phyloP scores from a whole-genome alignment of 2,329 filamentous ascomycete genomes.

The Alternaria arbusti region DNA sequence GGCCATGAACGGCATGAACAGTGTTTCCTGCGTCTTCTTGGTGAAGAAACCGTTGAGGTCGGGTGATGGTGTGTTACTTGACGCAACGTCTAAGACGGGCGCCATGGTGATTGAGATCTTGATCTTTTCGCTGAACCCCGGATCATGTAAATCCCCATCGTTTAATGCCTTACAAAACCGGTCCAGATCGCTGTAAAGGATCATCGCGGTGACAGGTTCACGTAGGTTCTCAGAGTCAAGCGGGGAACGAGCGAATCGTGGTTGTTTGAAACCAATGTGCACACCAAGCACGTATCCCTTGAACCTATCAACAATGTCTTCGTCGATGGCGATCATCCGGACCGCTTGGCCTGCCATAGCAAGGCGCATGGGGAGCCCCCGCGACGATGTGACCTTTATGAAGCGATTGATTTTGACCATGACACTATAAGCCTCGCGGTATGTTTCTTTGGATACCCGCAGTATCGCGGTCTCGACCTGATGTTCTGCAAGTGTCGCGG shows the following conservation, averaged over 20 bases:
- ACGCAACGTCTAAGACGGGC: neutral
- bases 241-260: neutral
- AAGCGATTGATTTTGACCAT: slow-evolving; percentile 28
- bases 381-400: slow-evolving; percentile 9
- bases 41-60: slow-evolving; percentile 21
- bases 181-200: slow-evolving; percentile 19
- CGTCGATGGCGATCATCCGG: slow-evolving; percentile 10
- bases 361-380: slow-evolving; percentile 6
- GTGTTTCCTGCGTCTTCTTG: slow-evolving; percentile 17
- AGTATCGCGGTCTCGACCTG: neutral
- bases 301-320: slow-evolving; percentile 5
- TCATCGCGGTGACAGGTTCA: slow-evolving; percentile 8
- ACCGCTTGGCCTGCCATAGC: slow-evolving; percentile 1
- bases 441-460: neutral
- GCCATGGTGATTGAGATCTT: slow-evolving; percentile 14
- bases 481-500: neutral
- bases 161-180: slow-evolving; percentile 15
- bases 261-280: slow-evolving; percentile 1
- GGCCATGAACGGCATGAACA: slow-evolving; percentile 21
- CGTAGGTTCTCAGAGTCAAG: neutral
- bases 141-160: slow-evolving; percentile 8
- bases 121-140: slow-evolving; percentile 3
- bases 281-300: slow-evolving; percentile 20
- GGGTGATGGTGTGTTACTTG: neutral
- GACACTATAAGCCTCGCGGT: slow-evolving; percentile 5